Base-by-base conservation (phyloP, 352 stramenopile species). In the Phytopythium cucurbitacearum region DNA sequence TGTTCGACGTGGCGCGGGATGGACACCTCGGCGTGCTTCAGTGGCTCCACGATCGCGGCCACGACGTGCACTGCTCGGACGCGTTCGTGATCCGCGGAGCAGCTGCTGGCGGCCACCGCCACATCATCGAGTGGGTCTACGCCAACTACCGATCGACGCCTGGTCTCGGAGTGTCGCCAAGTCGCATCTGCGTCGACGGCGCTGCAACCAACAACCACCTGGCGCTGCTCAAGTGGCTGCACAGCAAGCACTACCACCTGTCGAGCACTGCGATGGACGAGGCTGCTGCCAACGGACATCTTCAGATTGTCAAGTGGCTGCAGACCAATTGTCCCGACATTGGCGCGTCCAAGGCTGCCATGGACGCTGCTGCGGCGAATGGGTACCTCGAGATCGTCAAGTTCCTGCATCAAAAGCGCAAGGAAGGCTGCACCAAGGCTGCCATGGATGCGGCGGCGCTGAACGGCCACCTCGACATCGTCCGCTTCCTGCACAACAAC, bases 371-470 rank as follows among this genome's bases (percentile, higher is more conserved):
- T 39, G 69, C 69, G 35, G 53, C 54, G 1, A 36, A 57, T 49
- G 64, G 56, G 0, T 58, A 68, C 10, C 16, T 76, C 9, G 46
- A 63, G 12, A 44, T 68, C 35, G 56, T 76, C 4, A 35, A 34
- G 37, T 80, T 67, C 35, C 52, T 80, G 32, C 70, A 80, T 32
- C 7, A 64, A 2, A 65, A 73, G 13, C 62, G 67, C 11, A 69
- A 64, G 8, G 69, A 79, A 60, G 63, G 64, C 10, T 79, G 69
- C 37, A 76, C 69, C 12, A 67, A 62, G 33, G 53, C 36, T 15
- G 69, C 69, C 8, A 71, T 79, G 66, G 69, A 79, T n/a, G 46
- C 56, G 21, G 66, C 69, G 12, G 69, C 69, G 16, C 54, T 40
- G 5, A 70, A 71, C 32, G 66, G 66, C 1, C 66, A 76, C 38